These are phyloP conservation scores for Penicillium brevicompactum DNA, from an alignment of 2,329 filamentous ascomycete genomes.

Conservation along the genomic window DNA sequence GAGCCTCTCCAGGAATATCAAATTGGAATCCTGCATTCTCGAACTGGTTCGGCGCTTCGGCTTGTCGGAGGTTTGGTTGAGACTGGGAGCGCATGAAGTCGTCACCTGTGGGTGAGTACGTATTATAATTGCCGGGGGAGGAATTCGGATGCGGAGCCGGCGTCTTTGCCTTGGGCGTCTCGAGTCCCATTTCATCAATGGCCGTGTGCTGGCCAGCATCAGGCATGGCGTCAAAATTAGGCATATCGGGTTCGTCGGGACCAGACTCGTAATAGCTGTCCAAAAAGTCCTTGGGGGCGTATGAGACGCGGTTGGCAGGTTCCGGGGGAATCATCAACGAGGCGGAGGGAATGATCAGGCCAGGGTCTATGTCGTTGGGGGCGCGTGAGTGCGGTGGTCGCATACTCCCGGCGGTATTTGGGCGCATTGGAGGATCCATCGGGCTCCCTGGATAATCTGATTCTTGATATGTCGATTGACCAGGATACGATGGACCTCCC, in stretches of 20 bases:
- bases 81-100: slow-evolving; percentile 43
- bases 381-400: slow-evolving; percentile 25
- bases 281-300: slow-evolving; percentile 45
- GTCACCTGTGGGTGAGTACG: slow-evolving; percentile 36
- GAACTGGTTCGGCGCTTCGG: slow-evolving; percentile 34
- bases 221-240: slow-evolving; percentile 63
- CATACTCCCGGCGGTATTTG: slow-evolving; percentile 29
- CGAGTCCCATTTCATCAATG: slow-evolving; percentile 39
- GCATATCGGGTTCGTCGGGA: slow-evolving; percentile 60
- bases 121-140: slow-evolving; percentile 33
- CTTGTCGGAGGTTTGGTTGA: slow-evolving; percentile 47
- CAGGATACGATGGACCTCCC: slow-evolving; percentile 34
- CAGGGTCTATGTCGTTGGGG: slow-evolving; percentile 26
- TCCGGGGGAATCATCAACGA: slow-evolving; percentile 24
- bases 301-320: slow-evolving; percentile 22
- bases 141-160: slow-evolving; percentile 25
- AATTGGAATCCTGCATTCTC: slow-evolving; percentile 65
- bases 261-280: slow-evolving; percentile 56
- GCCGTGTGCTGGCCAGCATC: slow-evolving; percentile 30
- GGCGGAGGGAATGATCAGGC: slow-evolving; percentile 14
- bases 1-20: slow-evolving; percentile 60
- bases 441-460: slow-evolving; percentile 20
- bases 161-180: slow-evolving; percentile 30
- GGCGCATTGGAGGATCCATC: slow-evolving; percentile 26
- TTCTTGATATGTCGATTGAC: slow-evolving; percentile 38